phyloP scores from a whole-genome alignment of 306 rosid genomes.

The Fragaria vesca region DNA sequence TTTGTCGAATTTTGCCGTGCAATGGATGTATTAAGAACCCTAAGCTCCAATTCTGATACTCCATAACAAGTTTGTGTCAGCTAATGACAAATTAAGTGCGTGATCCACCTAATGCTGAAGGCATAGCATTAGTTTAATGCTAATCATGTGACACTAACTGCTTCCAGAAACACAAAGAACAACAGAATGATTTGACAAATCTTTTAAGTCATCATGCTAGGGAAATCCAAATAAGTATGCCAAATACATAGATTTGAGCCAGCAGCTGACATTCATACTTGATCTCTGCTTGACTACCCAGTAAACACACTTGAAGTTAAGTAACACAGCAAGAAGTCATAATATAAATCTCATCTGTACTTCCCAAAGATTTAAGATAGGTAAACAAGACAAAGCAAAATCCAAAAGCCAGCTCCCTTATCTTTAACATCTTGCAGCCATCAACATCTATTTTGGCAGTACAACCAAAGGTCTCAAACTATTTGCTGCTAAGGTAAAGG shows the following conservation, averaged over 20 bases:
- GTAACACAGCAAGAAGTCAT: slow-evolving; percentile 17
- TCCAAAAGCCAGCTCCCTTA: slow-evolving; percentile 43
- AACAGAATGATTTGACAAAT: no score
- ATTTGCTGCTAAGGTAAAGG: slow-evolving; percentile 42
- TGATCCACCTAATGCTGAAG: slow-evolving; percentile 20
- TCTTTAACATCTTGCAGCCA: slow-evolving; percentile 39
- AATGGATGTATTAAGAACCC: slow-evolving; percentile 28
- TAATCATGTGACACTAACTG: background rate
- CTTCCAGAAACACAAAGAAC: background rate
- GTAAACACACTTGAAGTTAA: background rate
- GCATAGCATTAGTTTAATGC: background rate
- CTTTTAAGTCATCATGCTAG: background rate
- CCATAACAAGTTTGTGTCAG: slow-evolving; percentile 1
- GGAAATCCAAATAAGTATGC: background rate
- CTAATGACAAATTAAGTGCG: slow-evolving; percentile 17
- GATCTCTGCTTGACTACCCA: background rate
- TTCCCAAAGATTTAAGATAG: slow-evolving; percentile 38
- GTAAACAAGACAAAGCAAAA: slow-evolving; percentile 45
- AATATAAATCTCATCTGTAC: slow-evolving; percentile 31
- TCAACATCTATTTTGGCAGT: slow-evolving; percentile 37
- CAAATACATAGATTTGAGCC: background rate
- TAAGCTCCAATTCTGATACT: slow-evolving; percentile 15
- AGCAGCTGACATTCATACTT: background rate
- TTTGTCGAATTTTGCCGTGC: slow-evolving; percentile 23
- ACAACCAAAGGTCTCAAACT: slow-evolving; percentile 39